phyloP scores from a whole-genome alignment of 2,329 filamentous ascomycete species.

The Penicillium olsonii region DNA sequence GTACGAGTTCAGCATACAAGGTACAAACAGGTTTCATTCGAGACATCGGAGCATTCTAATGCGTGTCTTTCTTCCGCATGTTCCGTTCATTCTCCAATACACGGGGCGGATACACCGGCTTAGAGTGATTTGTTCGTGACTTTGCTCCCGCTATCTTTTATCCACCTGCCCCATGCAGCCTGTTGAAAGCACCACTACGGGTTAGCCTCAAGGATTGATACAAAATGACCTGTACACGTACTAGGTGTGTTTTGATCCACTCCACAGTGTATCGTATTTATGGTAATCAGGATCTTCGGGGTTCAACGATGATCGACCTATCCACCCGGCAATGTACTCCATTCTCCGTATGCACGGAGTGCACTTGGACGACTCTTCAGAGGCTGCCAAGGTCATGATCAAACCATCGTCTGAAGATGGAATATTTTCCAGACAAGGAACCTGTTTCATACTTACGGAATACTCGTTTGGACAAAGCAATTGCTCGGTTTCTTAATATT shows the following conservation, averaged over 20 bases:
- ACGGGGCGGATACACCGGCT: not conserved
- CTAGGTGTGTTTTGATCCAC: not conserved
- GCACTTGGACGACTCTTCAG: not conserved
- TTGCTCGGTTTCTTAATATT: too few relatives aligned
- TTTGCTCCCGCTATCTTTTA: not conserved
- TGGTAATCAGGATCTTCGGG: not conserved
- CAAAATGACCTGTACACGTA: not conserved
- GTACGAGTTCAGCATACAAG: too few relatives aligned
- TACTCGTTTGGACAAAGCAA: too few relatives aligned
- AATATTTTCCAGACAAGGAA: too few relatives aligned
- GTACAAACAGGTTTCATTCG: not conserved
- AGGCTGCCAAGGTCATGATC: not conserved
- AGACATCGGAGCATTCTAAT: not conserved
- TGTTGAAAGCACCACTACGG: not conserved
- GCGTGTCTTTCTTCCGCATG: too few relatives aligned
- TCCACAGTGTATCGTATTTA: not conserved
- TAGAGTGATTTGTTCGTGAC: not conserved
- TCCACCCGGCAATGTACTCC: too few relatives aligned
- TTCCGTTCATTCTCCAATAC: not conserved
- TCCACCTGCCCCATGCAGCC: constrained; percentile 6
- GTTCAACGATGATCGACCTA: not conserved
- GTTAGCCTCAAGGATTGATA: not conserved
- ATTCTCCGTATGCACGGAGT: not conserved
- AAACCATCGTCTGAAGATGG: not conserved
- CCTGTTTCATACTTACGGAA: too few relatives aligned